phyloP scores from a whole-genome alignment of 2,329 filamentous ascomycete genomes.

The Neopestalotiopsis sp. region DNA sequence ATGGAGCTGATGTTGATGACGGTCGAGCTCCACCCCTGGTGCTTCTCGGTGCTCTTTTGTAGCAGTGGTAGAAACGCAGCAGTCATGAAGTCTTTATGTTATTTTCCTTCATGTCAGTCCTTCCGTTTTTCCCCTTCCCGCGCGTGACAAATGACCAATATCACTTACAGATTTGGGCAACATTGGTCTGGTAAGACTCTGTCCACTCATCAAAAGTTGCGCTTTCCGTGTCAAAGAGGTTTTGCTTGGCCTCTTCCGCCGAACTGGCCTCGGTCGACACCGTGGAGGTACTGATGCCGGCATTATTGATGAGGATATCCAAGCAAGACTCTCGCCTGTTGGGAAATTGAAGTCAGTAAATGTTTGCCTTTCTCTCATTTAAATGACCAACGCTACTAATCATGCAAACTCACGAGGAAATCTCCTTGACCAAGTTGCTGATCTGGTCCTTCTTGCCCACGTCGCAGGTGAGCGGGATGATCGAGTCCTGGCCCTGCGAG shows the following conservation, averaged over 20 bases:
- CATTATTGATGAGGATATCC: conserved; percentile 72
- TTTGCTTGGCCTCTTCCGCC: conserved; percentile 56
- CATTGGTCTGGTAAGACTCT: conserved; percentile 76
- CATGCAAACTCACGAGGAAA: conserved; percentile 41
- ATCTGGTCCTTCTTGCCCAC: conserved; percentile 67
- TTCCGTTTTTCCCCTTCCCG: background rate
- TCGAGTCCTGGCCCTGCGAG: conserved; percentile 57
- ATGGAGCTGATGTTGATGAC: conserved; percentile 74
- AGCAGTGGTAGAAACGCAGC: conserved; percentile 67
- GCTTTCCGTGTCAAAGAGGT: conserved; percentile 69
- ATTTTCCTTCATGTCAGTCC: background rate
- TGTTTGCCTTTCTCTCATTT: too few relatives aligned
- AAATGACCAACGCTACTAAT: too few relatives aligned
- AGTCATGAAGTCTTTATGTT: conserved; percentile 55
- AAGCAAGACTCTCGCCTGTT: conserved; percentile 56
- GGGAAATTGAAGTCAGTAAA: too few relatives aligned
- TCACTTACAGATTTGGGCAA: conserved; percentile 62
- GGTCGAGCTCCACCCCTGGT: conserved; percentile 57
- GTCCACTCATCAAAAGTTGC: conserved; percentile 71
- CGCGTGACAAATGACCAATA: background rate
- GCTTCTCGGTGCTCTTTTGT: conserved; percentile 50
- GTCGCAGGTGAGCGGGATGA: conserved; percentile 65
- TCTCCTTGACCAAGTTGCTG: conserved; percentile 59
- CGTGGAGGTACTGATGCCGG: conserved; percentile 62
- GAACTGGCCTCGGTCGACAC: conserved; percentile 60